Conservation (phyloP, 148 eudicot genomes). For the Vaccinium myrtillus region DNA sequence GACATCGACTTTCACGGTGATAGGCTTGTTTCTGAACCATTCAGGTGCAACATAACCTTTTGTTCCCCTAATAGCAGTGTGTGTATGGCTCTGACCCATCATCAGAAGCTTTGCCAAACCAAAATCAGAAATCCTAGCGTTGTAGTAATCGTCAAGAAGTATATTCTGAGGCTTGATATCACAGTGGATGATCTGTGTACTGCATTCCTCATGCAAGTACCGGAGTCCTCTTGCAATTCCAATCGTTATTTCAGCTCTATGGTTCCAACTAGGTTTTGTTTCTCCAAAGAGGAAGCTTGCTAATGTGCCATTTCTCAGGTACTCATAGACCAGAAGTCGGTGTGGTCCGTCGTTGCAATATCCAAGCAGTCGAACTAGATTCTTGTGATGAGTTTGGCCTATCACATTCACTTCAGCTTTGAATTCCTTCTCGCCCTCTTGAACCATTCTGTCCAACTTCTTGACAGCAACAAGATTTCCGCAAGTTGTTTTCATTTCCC, state of each 20-base stretch:
- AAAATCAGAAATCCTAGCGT: conserved; percentile 13
- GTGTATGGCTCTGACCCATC: conserved; percentile 4
- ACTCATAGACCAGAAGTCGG: conserved; percentile 15
- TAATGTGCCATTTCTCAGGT: conserved; percentile 17
- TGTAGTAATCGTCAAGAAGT: conserved; percentile 8
- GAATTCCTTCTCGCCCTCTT: conserved; percentile 18
- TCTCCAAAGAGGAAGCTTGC: conserved; percentile 1
- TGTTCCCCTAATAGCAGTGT: conserved; percentile 22
- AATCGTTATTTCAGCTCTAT: background rate
- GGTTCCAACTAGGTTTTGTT: conserved; percentile 5
- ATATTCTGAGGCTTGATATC: conserved; percentile 22
- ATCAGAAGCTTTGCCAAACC: conserved; percentile 20
- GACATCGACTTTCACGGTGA: conserved; percentile 20
- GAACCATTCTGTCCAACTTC: conserved; percentile 12
- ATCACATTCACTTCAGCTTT: conserved; percentile 20
- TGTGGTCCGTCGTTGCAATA: conserved; percentile 16
- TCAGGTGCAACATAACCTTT: conserved; percentile 24
- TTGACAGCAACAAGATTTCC: conserved; percentile 11
- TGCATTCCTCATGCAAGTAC: conserved; percentile 24
- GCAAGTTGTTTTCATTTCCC: background rate
- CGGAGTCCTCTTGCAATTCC: conserved; percentile 26
- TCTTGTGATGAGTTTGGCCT: conserved; percentile 20
- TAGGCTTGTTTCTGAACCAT: conserved; percentile 14
- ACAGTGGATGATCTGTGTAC: conserved; percentile 16
- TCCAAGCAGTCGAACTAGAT: conserved; percentile 18